A percentile compares a stretch with the other conserved stretches of the same genome.
phyloP scores from a whole-genome alignment of 805 yeast genomes.

The Yarrowia hollandica region DNA sequence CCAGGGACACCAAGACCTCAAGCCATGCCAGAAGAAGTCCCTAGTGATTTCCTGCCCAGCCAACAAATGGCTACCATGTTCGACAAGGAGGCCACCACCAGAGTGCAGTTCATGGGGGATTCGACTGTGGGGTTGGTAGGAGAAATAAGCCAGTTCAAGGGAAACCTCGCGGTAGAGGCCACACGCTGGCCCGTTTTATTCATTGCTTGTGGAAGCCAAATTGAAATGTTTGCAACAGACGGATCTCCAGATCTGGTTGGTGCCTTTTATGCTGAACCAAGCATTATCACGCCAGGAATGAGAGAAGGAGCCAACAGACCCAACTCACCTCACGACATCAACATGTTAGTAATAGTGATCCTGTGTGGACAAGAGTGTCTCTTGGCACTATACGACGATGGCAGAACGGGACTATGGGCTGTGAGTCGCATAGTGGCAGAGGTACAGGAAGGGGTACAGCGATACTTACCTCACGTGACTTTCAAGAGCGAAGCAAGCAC shows the following conservation, averaged over 20 bases:
- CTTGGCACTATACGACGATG: constrained; percentile 5
- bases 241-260: neutral
- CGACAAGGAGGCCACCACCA: constrained; percentile 1
- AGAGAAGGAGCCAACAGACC: constrained; percentile 5
- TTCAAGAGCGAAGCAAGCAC: constrained; percentile 9
- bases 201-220: constrained; percentile 9
- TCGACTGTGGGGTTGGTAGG: neutral
- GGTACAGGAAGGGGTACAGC: neutral
- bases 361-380: constrained; percentile 15
- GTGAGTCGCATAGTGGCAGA: constrained; percentile 2
- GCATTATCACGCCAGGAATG: neutral
- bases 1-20: constrained; percentile 15
- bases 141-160: neutral
- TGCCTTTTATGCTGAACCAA: neutral
- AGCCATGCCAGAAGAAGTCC: neutral
- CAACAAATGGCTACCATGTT: constrained; percentile 24
- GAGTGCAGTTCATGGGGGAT: constrained; percentile 21
- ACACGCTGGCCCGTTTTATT: constrained; percentile 17
- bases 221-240: constrained; percentile 15
- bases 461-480: constrained; percentile 19
- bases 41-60: constrained; percentile 10
- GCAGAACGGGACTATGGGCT: constrained; percentile 9
- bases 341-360: neutral
- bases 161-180: constrained; percentile 22
- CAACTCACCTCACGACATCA: constrained; percentile 17